Evolutionary conservation across 2,329 filamentous ascomycete genomes (phyloP).

Genomic region (Botrytis deweyae): DNA sequence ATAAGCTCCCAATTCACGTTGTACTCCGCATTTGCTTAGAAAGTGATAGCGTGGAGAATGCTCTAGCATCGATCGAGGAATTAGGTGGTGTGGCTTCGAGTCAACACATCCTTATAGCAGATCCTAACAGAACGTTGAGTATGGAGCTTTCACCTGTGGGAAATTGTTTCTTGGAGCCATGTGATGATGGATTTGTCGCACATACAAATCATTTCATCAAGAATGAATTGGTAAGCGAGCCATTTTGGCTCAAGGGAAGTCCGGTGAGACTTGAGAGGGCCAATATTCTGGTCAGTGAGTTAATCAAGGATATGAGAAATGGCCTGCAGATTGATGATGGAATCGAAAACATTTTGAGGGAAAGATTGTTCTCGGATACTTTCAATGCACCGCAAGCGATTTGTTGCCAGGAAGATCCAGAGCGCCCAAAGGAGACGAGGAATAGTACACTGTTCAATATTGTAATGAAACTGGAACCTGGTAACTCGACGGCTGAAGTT

Average conservation of each 20-base stretch:
- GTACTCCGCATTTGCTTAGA: constrained; percentile 54
- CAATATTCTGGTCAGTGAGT: constrained; percentile 28
- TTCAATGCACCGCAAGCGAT: constrained; percentile 42
- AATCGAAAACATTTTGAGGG: constrained; percentile 31
- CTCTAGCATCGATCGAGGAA: constrained; percentile 45
- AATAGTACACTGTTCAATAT: constrained; percentile 42
- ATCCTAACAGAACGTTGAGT: constrained; percentile 41
- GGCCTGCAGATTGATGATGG: not conserved
- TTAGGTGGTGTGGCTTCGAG: constrained; percentile 53
- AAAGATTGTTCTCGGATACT: constrained; percentile 41
- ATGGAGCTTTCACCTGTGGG: constrained; percentile 47
- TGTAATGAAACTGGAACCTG: not conserved
- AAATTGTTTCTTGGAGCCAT: constrained; percentile 31
- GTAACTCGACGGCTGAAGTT: not conserved
- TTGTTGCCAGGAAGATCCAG: constrained; percentile 39
- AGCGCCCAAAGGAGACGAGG: constrained; percentile 34
- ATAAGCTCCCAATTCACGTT: constrained; percentile 53
- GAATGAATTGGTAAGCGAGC: constrained; percentile 38
- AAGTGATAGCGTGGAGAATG: constrained; percentile 45
- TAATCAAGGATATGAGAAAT: not conserved
- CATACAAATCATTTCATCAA: constrained; percentile 41
- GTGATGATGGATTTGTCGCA: constrained; percentile 28
- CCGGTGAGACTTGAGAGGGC: constrained; percentile 39
- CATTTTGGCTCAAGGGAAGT: constrained; percentile 39
- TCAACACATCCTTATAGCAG: constrained; percentile 55